Evolutionary conservation across 139 green algal species (phyloP), one percentile per base, ranked within the genome.

Genomic region (Edaphochlamys debaryana): DNA sequence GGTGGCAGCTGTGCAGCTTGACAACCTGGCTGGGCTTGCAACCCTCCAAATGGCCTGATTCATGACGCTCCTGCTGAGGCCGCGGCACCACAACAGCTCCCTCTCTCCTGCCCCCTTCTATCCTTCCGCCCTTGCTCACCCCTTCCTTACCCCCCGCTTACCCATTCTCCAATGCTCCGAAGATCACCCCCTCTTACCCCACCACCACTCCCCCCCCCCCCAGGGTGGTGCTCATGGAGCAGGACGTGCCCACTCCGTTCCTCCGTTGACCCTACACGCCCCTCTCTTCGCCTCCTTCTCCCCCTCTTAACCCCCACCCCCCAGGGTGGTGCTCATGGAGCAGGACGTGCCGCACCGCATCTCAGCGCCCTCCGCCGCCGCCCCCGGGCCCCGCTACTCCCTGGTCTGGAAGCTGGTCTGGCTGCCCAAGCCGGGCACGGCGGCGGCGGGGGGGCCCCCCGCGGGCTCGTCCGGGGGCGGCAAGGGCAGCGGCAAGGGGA

Each of bases 371-470:
- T 91, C 87, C 8, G 23, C 34, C 19, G 42, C 32, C 19, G 90
- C 88, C 0, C 41, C 37, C 34, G 76, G 83, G 4, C 90, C 90
- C 13, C 85, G 90, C 38, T 93, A 92, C 84, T 90, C 83, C 0
- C 84, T 93, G 32, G 90, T 93, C 38, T 93, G 87, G 90, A 92
- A 93, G 80, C 68, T 91, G 42, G 85, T 93, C 30, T 77, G 87
- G 62, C 63, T 88, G 41, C 77, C 89, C n/a, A n/a, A n/a, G n/a
- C n/a, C n/a, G n/a, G n/a, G n/a, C n/a, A n/a, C n/a, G n/a, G n/a
- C n/a, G n/a, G n/a, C n/a, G n/a, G n/a, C n/a, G n/a, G n/a, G n/a
- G n/a, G n/a, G n/a, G n/a, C n/a, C n/a, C n/a, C n/a, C n/a, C n/a
- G n/a, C n/a, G n/a, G n/a, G n/a, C n/a, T n/a, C n/a, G n/a, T n/a